These are phyloP conservation scores for Dictyostelium intermedium DNA, from an alignment of 78 protist genomes.

Conservation along the genomic window DNA sequence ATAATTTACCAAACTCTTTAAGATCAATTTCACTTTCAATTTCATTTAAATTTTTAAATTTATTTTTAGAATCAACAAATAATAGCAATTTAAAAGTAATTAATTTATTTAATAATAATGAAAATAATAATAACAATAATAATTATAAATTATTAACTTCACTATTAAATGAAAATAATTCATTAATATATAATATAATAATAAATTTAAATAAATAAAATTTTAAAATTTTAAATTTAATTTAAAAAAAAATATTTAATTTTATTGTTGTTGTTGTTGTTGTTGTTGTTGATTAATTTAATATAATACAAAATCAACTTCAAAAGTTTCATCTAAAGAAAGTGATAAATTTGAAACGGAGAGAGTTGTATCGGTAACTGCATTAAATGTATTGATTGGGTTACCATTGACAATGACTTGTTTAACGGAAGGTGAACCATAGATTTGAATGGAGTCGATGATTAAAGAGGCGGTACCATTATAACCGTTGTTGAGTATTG, in stretches of 20 bases:
- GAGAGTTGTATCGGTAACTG: background rate
- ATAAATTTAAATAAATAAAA: no score
- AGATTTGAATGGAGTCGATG: background rate
- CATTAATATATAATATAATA: no score
- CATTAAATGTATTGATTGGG: background rate
- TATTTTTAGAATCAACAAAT: no score
- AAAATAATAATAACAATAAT: no score
- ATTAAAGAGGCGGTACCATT: background rate
- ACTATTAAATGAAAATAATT: no score
- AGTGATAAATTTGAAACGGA: background rate
- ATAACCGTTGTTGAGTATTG: background rate
- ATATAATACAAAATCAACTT: constrained; percentile 24
- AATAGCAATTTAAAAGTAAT: no score
- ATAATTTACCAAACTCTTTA: no score
- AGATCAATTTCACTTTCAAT: no score
- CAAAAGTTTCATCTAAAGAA: background rate
- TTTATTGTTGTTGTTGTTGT: no score
- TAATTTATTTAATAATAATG: no score
- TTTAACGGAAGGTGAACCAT: background rate
- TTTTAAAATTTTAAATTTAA: background rate
- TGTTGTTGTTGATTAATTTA: background rate
- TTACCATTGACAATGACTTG: constrained; percentile 29
- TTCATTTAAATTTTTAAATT: no score
- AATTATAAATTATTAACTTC: no score
- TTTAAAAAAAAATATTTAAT: background rate